Percentiles rank a stretch among this genome's conserved stretches.
These are phyloP conservation scores for Leptographium lundbergii DNA, from an alignment of 2,329 filamentous ascomycete genomes.

Conservation along the genomic window DNA sequence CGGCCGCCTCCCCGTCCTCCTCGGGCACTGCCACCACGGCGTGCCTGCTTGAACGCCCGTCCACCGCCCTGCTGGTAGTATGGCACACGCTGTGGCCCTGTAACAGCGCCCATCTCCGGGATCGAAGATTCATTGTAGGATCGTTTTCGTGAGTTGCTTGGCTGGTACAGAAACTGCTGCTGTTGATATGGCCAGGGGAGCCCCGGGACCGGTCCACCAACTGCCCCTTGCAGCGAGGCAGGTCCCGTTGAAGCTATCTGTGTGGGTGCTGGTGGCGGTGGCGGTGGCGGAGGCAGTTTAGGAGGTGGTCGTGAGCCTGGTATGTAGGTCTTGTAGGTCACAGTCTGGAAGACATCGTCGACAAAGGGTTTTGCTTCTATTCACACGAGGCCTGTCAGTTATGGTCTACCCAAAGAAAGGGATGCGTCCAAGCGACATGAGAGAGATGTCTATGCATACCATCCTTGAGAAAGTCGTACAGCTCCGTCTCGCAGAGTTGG, in stretches of 20 bases:
- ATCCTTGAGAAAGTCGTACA: slow-evolving; percentile 64
- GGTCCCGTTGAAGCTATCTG: too few species aligned
- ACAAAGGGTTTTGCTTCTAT: slow-evolving; percentile 51
- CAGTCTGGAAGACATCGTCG: slow-evolving; percentile 54
- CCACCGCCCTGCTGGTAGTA: slow-evolving; percentile 11
- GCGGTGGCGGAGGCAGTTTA: background rate
- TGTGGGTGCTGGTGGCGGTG: background rate
- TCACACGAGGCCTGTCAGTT: background rate
- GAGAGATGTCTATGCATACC: slow-evolving; percentile 25
- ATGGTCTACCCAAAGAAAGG: background rate
- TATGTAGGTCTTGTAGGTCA: slow-evolving; percentile 48
- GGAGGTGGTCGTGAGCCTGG: slow-evolving; percentile 36
- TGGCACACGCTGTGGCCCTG: too few species aligned
- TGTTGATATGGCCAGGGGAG: background rate
- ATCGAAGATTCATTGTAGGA: slow-evolving; percentile 32
- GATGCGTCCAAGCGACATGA: too few species aligned
- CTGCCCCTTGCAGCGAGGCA: background rate
- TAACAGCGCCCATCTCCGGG: background rate
- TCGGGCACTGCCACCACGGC: slow-evolving; percentile 39
- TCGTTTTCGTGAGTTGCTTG: slow-evolving; percentile 34
- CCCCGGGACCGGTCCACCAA: background rate
- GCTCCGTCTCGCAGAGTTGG: slow-evolving; percentile 55
- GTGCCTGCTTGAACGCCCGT: slow-evolving; percentile 45
- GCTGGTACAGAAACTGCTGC: background rate
- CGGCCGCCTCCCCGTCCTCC: slow-evolving; percentile 17